Conservation (phyloP, 2,329 filamentous ascomycete genomes). For the Periconia digitata region DNA sequence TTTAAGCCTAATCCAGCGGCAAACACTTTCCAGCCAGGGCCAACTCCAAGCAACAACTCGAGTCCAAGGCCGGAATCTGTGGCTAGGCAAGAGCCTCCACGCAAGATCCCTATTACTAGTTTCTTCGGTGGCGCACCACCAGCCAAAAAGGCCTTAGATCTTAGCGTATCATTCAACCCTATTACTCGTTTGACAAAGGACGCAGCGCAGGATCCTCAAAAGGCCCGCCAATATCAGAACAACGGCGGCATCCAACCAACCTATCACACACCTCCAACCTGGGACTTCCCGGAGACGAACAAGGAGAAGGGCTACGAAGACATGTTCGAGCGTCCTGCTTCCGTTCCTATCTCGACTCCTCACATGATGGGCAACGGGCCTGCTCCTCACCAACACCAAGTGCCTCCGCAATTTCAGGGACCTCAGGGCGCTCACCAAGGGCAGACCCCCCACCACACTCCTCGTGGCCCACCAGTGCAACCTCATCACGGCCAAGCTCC, state of each 20-base stretch:
- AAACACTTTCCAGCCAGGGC: slow-evolving; percentile 74
- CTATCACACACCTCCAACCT: slow-evolving; percentile 82
- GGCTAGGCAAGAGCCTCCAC: slow-evolving; percentile 32
- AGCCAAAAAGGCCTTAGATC: slow-evolving; percentile 53
- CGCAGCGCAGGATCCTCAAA: slow-evolving; percentile 47
- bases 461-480: slow-evolving; percentile 74
- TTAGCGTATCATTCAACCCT: slow-evolving; percentile 61
- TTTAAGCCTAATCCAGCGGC: slow-evolving; percentile 86
- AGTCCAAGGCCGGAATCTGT: slow-evolving; percentile 65
- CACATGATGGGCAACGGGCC: slow-evolving; percentile 66
- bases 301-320: slow-evolving; percentile 77
- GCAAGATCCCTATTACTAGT: slow-evolving; percentile 41
- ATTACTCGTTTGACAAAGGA: slow-evolving; percentile 73
- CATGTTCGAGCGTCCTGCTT: slow-evolving; percentile 71
- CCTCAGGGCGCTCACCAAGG: slow-evolving; percentile 67
- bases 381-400: slow-evolving; percentile 78
- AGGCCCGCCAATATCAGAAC: slow-evolving; percentile 65
- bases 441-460: slow-evolving; percentile 73
- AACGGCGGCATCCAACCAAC: slow-evolving; percentile 84
- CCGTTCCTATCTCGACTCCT: slow-evolving; percentile 60
- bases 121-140: slow-evolving; percentile 73
- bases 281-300: slow-evolving; percentile 72
- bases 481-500: slow-evolving; percentile 70
- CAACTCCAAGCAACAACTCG: slow-evolving; percentile 63
- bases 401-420: slow-evolving; percentile 78